phyloP scores from a whole-genome alignment of 768 basidiomycete species.

The Udeniomyces megalosporus region DNA sequence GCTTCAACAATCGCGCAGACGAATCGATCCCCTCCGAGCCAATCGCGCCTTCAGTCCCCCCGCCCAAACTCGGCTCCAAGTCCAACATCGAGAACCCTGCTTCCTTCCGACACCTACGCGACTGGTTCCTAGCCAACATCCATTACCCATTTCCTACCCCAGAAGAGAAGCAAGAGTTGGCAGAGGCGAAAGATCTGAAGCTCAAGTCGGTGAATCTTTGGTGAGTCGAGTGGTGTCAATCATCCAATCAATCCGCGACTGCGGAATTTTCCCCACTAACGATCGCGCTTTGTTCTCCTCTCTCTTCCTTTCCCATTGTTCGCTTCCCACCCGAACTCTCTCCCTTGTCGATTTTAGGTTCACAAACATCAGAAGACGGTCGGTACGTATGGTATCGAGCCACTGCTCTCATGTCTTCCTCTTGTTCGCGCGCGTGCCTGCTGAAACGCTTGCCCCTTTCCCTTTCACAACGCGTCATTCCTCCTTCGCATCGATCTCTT shows the following conservation, averaged over 20 bases:
- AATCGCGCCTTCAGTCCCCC: too few relatives aligned
- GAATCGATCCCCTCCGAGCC: too few relatives aligned
- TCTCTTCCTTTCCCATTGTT: neutral
- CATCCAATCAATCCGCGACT: neutral
- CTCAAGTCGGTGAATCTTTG: constrained; percentile 1
- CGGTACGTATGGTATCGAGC: neutral
- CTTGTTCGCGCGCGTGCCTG: neutral
- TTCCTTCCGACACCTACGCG: neutral
- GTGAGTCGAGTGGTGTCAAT: neutral
- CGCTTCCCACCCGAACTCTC: neutral
- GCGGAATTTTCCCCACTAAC: neutral
- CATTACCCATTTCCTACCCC: constrained; percentile 5
- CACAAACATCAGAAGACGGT: constrained; percentile 3
- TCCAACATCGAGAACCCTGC: neutral
- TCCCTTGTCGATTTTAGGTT: neutral
- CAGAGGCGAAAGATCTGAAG: neutral
- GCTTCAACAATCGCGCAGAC: too few relatives aligned
- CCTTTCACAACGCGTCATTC: neutral
- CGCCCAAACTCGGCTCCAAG: too few relatives aligned
- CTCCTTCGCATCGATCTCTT: neutral
- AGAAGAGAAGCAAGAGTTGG: neutral
- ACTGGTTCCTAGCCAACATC: constrained; percentile 6
- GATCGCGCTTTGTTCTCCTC: neutral
- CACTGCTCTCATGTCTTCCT: neutral
- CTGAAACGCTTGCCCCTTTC: neutral